Conservation (phyloP, 2,329 filamentous ascomycete genomes). For the Cryoendolithus antarcticus region DNA sequence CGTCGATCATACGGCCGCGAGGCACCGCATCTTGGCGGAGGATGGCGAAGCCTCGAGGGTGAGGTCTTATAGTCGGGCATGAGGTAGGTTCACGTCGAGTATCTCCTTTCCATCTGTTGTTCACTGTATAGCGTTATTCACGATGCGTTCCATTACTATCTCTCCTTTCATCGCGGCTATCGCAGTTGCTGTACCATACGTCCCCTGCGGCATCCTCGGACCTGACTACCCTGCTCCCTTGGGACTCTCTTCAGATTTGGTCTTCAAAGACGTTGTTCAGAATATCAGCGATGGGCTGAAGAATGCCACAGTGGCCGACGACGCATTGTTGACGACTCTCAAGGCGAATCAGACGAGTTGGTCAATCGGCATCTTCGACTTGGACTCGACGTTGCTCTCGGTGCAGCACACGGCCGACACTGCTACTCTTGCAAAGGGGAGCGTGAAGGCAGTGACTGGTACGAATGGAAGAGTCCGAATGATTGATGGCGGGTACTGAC, state of each 20-base stretch:
- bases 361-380: conserved; percentile 5
- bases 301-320: conserved; percentile 6
- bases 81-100: no score
- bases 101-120: no score
- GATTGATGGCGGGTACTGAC: background rate
- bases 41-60: no score
- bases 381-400: conserved; percentile 11
- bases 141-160: no score
- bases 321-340: conserved; percentile 3
- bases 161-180: no score
- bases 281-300: conserved; percentile 8
- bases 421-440: conserved; percentile 6
- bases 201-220: conserved; percentile 12
- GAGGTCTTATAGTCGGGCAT: no score
- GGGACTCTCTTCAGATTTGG: conserved; percentile 1
- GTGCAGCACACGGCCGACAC: conserved; percentile 6
- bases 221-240: conserved; percentile 10
- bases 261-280: conserved; percentile 9
- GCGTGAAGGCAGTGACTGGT: conserved; percentile 6
- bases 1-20: no score
- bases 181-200: background rate
- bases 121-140: no score
- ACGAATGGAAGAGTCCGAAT: conserved; percentile 2
- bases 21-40: no score
- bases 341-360: conserved; percentile 6